A percentile compares a stretch with the other conserved stretches of the same genome.
Conservation (phyloP, 1,139 yeast genomes). For the Sugiyamaella paludigena region DNA sequence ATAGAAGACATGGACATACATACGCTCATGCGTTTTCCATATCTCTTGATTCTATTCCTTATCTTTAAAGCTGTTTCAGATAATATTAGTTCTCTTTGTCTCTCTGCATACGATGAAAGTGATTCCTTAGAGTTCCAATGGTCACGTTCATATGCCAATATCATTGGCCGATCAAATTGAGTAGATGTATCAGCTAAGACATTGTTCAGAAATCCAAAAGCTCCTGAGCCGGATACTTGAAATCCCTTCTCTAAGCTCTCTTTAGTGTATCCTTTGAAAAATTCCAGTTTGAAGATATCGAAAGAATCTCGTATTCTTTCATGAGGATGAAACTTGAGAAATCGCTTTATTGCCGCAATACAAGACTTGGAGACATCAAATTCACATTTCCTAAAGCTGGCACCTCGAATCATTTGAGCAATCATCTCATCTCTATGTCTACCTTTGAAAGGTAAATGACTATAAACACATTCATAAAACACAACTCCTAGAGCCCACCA, state of each 20-base stretch:
- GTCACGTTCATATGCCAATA: neutral
- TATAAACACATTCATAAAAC: slow-evolving; percentile 75
- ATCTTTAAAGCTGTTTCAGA: neutral
- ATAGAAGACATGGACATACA: too few relatives aligned
- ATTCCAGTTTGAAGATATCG: slow-evolving; percentile 24
- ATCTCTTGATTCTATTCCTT: neutral
- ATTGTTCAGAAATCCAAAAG: slow-evolving; percentile 4
- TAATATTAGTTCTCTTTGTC: too few relatives aligned
- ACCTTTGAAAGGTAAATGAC: slow-evolving; percentile 81
- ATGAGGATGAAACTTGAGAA: slow-evolving; percentile 25
- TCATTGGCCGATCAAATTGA: neutral
- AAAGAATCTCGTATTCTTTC: slow-evolving; percentile 22
- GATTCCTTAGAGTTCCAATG: neutral
- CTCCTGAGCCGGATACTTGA: slow-evolving; percentile 1
- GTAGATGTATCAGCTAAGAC: slow-evolving; percentile 1
- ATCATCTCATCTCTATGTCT: slow-evolving; percentile 33
- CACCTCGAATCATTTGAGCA: slow-evolving; percentile 18
- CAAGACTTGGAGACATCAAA: slow-evolving; percentile 30
- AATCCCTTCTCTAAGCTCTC: slow-evolving; percentile 16
- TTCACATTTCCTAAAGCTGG: slow-evolving; percentile 20
- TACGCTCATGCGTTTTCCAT: neutral
- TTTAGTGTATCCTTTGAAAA: slow-evolving; percentile 22
- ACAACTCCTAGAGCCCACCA: slow-evolving; percentile 95
- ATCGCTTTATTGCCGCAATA: slow-evolving; percentile 26
- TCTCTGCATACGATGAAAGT: too few relatives aligned